Base-by-base conservation (phyloP, 768 basidiomycete species). In the Pleurotus citrinopileatus region DNA sequence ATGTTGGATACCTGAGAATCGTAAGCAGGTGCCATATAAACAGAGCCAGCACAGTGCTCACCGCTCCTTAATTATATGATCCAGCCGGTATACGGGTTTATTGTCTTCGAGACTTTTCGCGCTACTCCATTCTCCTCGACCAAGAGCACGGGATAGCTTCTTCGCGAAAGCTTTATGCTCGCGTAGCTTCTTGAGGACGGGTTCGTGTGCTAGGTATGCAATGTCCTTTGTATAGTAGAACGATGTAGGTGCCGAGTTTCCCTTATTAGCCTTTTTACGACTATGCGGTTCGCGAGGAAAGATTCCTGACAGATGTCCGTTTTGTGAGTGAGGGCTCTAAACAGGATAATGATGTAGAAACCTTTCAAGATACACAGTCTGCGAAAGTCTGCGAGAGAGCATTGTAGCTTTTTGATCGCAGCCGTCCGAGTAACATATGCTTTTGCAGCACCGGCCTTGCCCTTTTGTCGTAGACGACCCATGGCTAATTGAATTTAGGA, bases 141-240 rank as follows among this genome's bases (percentile, higher is more conserved):
- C 97, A 37, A 99, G 76, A 8, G 97, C 96, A 54, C 91, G 81
- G 42, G 92, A 87, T 42, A 99, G 81, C 71, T 97, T 97, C 74
- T 98, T 98, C 2, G 97, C 95, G 61, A 98, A 98, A 1, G 94
- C 87, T 69, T 99, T 99, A 75, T 99, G 97, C 67, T 98, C 94
- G 64, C 97, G 78, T 47, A 99, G 78, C 69, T 93, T 97, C 68
- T 84, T 86, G 22, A 99, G 77, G 9, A 98, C 86, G 1, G 97
- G 97, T 67, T 99, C 97, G 68, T 99, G 97, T 3, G 93, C 87
- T 28, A 99, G 84, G 71, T 96, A 98, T 54, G 91, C 90, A 59
- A 99, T 96, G 66, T 99, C 97, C 73, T 99, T 99, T 23, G 91
- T 77, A 68, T 98, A 98, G 74, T 99, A 99, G 74, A 98, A 99